Percentiles rank a stretch among this genome's conserved stretches.
Evolutionary conservation across 1,139 yeast genomes (phyloP).

Genomic region (Blastobotrys ciferrii): DNA sequence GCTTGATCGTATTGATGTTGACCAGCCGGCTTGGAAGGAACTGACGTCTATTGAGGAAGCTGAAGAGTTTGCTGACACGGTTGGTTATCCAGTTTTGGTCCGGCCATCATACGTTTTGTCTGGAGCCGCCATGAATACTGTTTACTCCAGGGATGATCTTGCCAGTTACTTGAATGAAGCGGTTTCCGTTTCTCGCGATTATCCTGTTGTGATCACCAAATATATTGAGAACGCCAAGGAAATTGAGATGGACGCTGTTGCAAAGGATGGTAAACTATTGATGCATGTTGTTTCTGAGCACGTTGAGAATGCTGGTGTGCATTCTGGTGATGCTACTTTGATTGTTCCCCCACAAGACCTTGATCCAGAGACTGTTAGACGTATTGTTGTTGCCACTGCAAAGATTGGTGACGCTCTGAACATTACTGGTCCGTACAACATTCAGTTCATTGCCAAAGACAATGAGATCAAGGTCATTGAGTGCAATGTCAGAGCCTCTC

Average conservation of each 20-base stretch:
- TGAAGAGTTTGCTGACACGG: constrained; percentile 76
- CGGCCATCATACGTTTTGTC: constrained; percentile 97
- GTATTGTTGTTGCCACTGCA: constrained; percentile 91
- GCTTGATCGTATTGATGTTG: constrained; percentile 85
- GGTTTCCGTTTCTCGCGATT: constrained; percentile 88
- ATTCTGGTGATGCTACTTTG: constrained; percentile 97
- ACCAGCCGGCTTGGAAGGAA: constrained; percentile 98
- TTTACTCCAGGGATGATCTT: constrained; percentile 84
- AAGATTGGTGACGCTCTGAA: constrained; percentile 94
- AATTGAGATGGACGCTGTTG: constrained; percentile 96
- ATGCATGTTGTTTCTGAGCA: constrained; percentile 98
- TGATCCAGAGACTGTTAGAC: constrained; percentile 83
- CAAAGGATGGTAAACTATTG: constrained; percentile 78
- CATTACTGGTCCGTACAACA: constrained; percentile 96
- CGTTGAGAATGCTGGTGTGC: constrained; percentile 98
- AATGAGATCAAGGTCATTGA: constrained; percentile 89
- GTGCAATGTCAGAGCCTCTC: constrained; percentile 96
- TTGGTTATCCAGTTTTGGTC: constrained; percentile 92
- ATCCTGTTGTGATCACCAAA: constrained; percentile 96
- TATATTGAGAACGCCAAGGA: constrained; percentile 95
- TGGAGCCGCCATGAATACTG: constrained; percentile 99
- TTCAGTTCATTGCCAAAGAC: constrained; percentile 93
- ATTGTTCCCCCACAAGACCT: constrained; percentile 95
- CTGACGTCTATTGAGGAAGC: constrained; percentile 85
- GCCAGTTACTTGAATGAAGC: constrained; percentile 85